Conservation (phyloP, 106 monocot species). For the Dendrobium nobile region DNA sequence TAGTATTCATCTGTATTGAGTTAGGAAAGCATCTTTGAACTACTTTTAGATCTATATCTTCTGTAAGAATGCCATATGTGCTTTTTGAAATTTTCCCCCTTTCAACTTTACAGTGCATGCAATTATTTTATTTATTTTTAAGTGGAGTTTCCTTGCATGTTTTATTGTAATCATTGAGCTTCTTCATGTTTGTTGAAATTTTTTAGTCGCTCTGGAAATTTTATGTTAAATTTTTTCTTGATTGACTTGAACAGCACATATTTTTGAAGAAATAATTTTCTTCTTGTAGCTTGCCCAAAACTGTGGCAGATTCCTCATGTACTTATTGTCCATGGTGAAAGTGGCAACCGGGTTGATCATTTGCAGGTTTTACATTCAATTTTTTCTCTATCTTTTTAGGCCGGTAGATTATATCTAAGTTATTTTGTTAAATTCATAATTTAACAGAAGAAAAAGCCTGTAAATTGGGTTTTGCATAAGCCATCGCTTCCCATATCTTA, state of each 20-base stretch:
- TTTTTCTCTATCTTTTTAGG: not conserved
- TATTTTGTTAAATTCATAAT: constrained; percentile 5
- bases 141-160: too few relatives aligned
- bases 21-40: not conserved
- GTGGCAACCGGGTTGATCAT: constrained; percentile 42
- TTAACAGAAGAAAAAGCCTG: constrained; percentile 45
- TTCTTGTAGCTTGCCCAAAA: constrained; percentile 62
- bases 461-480: constrained; percentile 85
- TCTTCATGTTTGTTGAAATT: not conserved
- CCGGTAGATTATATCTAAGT: not conserved
- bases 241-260: not conserved
- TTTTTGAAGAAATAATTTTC: not conserved
- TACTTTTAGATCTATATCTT: not conserved
- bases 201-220: not conserved
- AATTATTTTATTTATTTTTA: too few relatives aligned
- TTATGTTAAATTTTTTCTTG: not conserved
- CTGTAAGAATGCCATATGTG: not conserved
- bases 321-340: constrained; percentile 86
- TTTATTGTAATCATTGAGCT: too few relatives aligned
- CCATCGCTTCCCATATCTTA: constrained; percentile 94
- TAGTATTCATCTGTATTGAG: not conserved
- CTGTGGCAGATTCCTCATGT: constrained; percentile 71
- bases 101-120: not conserved
- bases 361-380: constrained; percentile 41
- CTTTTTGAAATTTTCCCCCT: not conserved